These are phyloP conservation scores for Erythrophleum ivorense DNA, from an alignment of 331 rosid genomes.

Conservation along the genomic window DNA sequence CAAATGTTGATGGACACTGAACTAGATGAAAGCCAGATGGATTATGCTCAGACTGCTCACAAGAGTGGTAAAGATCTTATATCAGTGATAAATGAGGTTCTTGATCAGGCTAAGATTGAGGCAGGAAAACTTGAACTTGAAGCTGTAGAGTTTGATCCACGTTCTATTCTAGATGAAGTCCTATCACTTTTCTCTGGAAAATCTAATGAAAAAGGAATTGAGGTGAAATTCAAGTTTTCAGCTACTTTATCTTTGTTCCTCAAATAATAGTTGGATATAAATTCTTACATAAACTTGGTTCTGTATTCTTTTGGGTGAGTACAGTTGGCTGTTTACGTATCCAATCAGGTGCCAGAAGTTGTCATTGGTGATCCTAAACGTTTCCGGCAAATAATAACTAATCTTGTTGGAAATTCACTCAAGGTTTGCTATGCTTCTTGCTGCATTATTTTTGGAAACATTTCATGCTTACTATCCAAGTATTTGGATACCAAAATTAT, in stretches of 20 bases:
- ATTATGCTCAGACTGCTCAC: slow-evolving; percentile 84
- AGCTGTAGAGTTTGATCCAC: slow-evolving; percentile 80
- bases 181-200: slow-evolving; percentile 73
- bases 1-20: slow-evolving; percentile 98
- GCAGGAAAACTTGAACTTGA: slow-evolving; percentile 95
- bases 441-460: background rate
- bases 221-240: slow-evolving; percentile 59
- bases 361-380: slow-evolving; percentile 94
- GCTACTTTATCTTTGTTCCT: slow-evolving; percentile 24
- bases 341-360: slow-evolving; percentile 73
- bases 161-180: slow-evolving; percentile 78
- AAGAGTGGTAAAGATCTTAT: slow-evolving; percentile 85
- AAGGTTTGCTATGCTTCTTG: slow-evolving; percentile 64
- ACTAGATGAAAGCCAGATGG: slow-evolving; percentile 80
- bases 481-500: slow-evolving; percentile 10
- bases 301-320: slow-evolving; percentile 50
- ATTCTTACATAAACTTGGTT: slow-evolving; percentile 36
- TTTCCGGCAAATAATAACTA: slow-evolving; percentile 85
- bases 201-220: slow-evolving; percentile 75
- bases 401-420: slow-evolving; percentile 88
- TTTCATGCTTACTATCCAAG: background rate
- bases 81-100: slow-evolving; percentile 92
- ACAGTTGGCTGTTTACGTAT: slow-evolving; percentile 91
- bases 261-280: slow-evolving; percentile 24
- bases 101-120: slow-evolving; percentile 96